These are phyloP conservation scores for Podaxis sp. DNA, from an alignment of 768 basidiomycete genomes.

Conservation along the genomic window DNA sequence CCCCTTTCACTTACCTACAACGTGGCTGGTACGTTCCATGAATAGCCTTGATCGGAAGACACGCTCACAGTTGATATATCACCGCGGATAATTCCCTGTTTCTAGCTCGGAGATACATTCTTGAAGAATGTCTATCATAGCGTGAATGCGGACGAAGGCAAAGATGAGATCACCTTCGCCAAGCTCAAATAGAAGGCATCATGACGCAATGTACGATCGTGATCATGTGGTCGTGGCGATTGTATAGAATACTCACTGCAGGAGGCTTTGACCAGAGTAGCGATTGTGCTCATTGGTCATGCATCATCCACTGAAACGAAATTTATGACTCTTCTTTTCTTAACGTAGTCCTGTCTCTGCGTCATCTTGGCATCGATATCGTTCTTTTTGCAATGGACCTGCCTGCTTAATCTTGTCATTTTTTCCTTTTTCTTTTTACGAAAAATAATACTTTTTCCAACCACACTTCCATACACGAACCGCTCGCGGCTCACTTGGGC, in stretches of 20 bases:
- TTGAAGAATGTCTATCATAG: slow-evolving; percentile 42
- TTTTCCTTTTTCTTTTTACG: not conserved
- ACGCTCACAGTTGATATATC: not conserved
- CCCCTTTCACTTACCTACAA: slow-evolving; percentile 33
- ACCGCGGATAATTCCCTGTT: not conserved
- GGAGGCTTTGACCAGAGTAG: too few relatives aligned
- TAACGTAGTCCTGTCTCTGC: too few relatives aligned
- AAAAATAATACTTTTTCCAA: not conserved
- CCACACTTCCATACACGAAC: not conserved
- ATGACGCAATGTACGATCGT: too few relatives aligned
- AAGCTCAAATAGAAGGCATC: slow-evolving; percentile 17
- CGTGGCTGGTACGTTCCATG: slow-evolving; percentile 58
- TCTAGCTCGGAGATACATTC: slow-evolving; percentile 40
- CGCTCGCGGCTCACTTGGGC: not conserved
- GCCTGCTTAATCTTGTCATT: not conserved
- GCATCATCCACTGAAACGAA: too few relatives aligned
- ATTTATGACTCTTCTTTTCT: too few relatives aligned
- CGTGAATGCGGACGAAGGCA: slow-evolving; percentile 29
- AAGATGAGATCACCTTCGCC: slow-evolving; percentile 34
- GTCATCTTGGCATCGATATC: too few relatives aligned
- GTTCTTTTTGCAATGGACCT: not conserved
- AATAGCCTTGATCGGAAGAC: not conserved
- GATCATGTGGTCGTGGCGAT: too few relatives aligned
- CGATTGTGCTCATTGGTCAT: too few relatives aligned
- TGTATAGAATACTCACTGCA: too few relatives aligned